A percentile compares a stretch with the other conserved stretches of the same genome.
phyloP scores from a whole-genome alignment of 345 rosid species.

The Populus nigra region DNA sequence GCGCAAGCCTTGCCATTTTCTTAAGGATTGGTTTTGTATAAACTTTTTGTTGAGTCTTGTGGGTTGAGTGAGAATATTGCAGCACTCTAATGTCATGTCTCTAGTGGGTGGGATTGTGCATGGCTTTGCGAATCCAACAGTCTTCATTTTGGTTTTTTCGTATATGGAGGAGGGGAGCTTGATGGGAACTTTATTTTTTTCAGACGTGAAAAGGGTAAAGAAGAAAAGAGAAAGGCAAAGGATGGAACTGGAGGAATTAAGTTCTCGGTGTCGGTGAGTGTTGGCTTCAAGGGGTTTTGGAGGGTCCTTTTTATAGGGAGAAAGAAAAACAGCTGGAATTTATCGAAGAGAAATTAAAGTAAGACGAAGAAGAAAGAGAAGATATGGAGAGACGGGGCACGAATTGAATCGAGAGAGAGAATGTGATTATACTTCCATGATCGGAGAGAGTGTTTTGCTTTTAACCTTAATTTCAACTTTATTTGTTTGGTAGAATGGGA shows the following conservation, averaged over 20 bases:
- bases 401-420: conserved; percentile 4
- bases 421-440: neutral
- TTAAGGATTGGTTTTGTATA: neutral
- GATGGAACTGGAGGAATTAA: neutral
- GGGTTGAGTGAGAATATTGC: conserved; percentile 19
- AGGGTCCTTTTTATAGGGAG: conserved; percentile 18
- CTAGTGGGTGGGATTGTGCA: conserved; percentile 15
- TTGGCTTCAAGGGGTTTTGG: neutral
- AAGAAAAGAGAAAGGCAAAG: neutral
- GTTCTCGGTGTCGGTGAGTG: neutral
- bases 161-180: neutral
- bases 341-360: neutral
- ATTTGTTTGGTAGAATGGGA: neutral
- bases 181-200: neutral
- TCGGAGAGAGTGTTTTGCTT: no score
- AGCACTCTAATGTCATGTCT: neutral
- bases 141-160: conserved; percentile 10
- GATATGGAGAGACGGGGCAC: neutral
- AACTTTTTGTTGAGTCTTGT: conserved; percentile 5
- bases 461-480: no score
- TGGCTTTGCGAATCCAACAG: conserved; percentile 23
- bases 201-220: neutral
- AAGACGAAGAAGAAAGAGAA: neutral
- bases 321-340: neutral
- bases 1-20: conserved; percentile 9